Percentiles rank a stretch among this genome's conserved stretches.
Evolutionary conservation across 495 filamentous ascomycete genomes (phyloP).

Genomic region (Hyaloscypha variabilis): DNA sequence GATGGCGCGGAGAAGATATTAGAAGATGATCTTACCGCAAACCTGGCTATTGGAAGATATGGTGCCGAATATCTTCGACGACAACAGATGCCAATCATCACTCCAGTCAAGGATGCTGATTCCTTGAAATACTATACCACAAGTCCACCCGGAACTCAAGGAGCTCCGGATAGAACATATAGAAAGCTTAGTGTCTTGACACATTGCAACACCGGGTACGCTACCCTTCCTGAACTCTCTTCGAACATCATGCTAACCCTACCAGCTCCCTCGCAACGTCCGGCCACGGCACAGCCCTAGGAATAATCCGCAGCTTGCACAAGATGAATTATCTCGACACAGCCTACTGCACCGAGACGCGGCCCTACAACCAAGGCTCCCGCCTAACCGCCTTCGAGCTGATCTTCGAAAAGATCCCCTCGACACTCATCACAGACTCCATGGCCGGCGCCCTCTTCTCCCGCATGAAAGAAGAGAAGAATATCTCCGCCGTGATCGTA

Average conservation of each 20-base stretch:
- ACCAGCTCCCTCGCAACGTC: conserved; percentile 87
- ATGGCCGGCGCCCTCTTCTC: conserved; percentile 87
- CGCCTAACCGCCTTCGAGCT: conserved; percentile 95
- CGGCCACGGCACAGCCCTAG: conserved; percentile 93
- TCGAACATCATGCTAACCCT: conserved; percentile 17
- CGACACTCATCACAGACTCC: conserved; percentile 92
- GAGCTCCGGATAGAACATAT: conserved; percentile 33
- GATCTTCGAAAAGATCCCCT: conserved; percentile 89
- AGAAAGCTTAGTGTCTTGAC: conserved; percentile 75
- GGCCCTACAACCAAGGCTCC: conserved; percentile 97
- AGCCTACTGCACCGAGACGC: conserved; percentile 94
- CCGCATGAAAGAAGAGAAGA: conserved; percentile 52
- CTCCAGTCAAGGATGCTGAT: conserved; percentile 40
- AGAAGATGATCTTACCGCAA: conserved; percentile 82
- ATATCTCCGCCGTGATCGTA: conserved; percentile 85
- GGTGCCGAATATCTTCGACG: conserved; percentile 80
- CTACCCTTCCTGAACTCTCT: neutral
- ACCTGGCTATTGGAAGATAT: conserved; percentile 77
- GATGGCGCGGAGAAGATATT: conserved; percentile 83
- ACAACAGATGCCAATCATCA: conserved; percentile 38
- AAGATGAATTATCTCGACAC: conserved; percentile 64
- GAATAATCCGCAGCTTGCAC: conserved; percentile 87
- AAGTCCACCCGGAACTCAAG: conserved; percentile 34
- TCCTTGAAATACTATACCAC: conserved; percentile 33
- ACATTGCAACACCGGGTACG: conserved; percentile 94